These are phyloP conservation scores for Castanea crenata DNA, from an alignment of 306 rosid genomes.

Conservation along the genomic window DNA sequence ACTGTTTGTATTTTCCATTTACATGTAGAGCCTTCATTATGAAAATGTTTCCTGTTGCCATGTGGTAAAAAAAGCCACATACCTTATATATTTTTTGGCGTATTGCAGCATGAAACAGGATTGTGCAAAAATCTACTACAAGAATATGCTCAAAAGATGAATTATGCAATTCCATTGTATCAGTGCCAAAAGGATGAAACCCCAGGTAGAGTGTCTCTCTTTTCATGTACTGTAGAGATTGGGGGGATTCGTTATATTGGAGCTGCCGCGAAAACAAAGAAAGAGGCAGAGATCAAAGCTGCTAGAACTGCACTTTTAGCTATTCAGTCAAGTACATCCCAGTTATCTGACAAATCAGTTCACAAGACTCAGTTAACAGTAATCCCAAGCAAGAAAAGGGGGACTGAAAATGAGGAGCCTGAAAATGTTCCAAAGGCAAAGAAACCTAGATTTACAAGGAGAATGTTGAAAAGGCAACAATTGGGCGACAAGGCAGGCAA, in stretches of 20 bases:
- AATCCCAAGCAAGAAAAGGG: constrained; percentile 63
- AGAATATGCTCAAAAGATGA: constrained; percentile 98
- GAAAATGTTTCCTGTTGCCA: constrained; percentile 1
- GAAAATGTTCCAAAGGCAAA: constrained; percentile 43
- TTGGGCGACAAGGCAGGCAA: constrained; percentile 22
- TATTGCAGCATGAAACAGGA: constrained; percentile 87
- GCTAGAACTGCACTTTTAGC: constrained; percentile 96
- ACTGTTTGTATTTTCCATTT: constrained; percentile 14
- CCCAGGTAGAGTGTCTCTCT: constrained; percentile 43
- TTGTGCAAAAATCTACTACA: constrained; percentile 97
- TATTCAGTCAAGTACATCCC: constrained; percentile 54
- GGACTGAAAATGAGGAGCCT: constrained; percentile 39
- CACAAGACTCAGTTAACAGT: constrained; percentile 60
- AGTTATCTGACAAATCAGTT: constrained; percentile 37
- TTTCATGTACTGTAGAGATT: constrained; percentile 77
- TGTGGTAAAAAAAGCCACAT: background rate
- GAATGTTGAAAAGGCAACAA: constrained; percentile 37
- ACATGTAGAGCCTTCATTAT: background rate
- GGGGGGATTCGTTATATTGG: constrained; percentile 89
- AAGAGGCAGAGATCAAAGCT: constrained; percentile 95
- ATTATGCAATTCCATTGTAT: constrained; percentile 82
- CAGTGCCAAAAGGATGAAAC: constrained; percentile 61
- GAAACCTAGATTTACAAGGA: constrained; percentile 53
- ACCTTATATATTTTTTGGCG: constrained; percentile 23
- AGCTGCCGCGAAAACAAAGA: constrained; percentile 77